Conservation (phyloP, 805 yeast species). For the Candida taoyuanica region DNA sequence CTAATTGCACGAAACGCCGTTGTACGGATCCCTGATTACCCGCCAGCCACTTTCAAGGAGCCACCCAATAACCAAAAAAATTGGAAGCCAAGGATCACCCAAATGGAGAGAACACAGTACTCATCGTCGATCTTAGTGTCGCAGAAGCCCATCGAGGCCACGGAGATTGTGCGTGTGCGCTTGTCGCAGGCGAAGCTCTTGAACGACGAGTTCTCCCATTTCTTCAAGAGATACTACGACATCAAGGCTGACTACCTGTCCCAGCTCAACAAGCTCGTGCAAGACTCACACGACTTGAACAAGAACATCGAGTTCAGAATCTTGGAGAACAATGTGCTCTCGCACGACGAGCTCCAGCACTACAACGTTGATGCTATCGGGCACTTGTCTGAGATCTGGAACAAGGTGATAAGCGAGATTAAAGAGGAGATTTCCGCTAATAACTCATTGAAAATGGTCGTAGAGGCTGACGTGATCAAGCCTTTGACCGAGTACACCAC, state of each 20-base stretch:
- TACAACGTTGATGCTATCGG: slow-evolving; percentile 47
- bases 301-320: slow-evolving; percentile 30
- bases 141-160: slow-evolving; percentile 53
- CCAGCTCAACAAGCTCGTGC: slow-evolving; percentile 21
- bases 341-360: slow-evolving; percentile 42
- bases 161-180: slow-evolving; percentile 55
- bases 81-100: slow-evolving; percentile 1
- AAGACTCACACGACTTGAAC: slow-evolving; percentile 28
- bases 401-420: slow-evolving; percentile 36
- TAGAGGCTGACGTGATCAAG: slow-evolving; percentile 51
- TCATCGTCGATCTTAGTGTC: slow-evolving; percentile 37
- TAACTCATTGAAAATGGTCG: slow-evolving; percentile 40
- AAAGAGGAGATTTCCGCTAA: slow-evolving; percentile 45
- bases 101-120: slow-evolving; percentile 32
- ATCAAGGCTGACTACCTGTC: slow-evolving; percentile 23
- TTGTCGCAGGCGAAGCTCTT: slow-evolving; percentile 48
- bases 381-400: slow-evolving; percentile 40
- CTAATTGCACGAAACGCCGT: too few species aligned
- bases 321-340: slow-evolving; percentile 37
- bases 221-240: slow-evolving; percentile 44
- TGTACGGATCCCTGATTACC: too few species aligned
- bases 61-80: background rate
- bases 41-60: background rate
- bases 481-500: slow-evolving; percentile 51
- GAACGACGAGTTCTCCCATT: slow-evolving; percentile 56